Base-by-base conservation (phyloP, 306 rosid genomes). In the Fragaria nilgerrensis region DNA sequence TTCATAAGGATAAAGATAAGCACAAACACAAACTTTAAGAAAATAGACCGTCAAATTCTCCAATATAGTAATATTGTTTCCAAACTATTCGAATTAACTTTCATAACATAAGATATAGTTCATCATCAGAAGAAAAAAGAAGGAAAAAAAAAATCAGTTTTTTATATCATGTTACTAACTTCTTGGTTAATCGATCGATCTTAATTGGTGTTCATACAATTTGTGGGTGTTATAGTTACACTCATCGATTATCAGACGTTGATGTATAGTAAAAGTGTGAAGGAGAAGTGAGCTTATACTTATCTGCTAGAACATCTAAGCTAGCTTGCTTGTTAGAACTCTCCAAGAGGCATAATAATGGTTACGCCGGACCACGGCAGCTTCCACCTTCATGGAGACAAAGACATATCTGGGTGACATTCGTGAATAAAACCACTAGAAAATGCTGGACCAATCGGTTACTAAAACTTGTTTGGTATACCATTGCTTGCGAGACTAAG, bases 351-450 rank as follows among this genome's bases (percentile, higher is more conserved):
- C 34, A 16, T 2, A 15, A 44, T 5, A 9, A 47, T 52, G 79
- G 52, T 27, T 39, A 61, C 20, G 8, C 36, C 25, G 45, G 79
- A 34, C 76, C 66, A 75, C 76, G 63, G 62, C 78, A 1, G 74
- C 22, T 72, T 65, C 75, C 78, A 53, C 70, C 74, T 73, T 27
- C 10, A 0, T 23, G 55, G 64, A 37, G 72, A 72, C 65, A 61
- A 47, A 14, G 81, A 78, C 43, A 17, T 53, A 34, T 34, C 34
- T 5, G 48, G 12, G 72, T 29, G 75, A 25, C 58, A 56, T 77
- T 34, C 45, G 36, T 17, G 70, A 20, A 64, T 8, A 15, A 15
- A 15, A 17, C 22, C 45, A 16, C 13, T 16, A 36, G 47, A 19
- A 36, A 19, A 1, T 25, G 77, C 69, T 59, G 69, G 68, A 74